Evolutionary conservation across 2,329 filamentous ascomycete species (phyloP).

Genomic region (Knufia fluminis): DNA sequence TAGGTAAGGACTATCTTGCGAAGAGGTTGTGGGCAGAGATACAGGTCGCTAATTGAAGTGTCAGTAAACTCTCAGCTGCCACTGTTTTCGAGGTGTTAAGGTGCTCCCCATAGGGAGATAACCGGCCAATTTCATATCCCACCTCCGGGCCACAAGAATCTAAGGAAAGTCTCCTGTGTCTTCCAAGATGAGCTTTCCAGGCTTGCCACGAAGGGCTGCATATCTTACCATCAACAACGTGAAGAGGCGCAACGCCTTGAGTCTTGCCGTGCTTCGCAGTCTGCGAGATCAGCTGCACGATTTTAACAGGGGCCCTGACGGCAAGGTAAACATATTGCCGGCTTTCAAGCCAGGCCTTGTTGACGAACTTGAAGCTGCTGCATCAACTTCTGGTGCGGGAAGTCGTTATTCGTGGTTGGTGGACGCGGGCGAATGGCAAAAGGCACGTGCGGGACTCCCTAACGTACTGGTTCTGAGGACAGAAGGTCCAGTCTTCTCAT

Average conservation of each 20-base stretch:
- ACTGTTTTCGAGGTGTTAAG: too few species aligned
- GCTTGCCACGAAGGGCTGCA: constrained; percentile 16
- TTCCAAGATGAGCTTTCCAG: constrained; percentile 16
- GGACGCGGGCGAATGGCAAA: constrained; percentile 16
- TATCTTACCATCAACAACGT: constrained; percentile 20
- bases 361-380: constrained; percentile 16
- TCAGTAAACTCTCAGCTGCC: too few species aligned
- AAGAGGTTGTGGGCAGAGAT: too few species aligned
- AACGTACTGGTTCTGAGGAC: constrained; percentile 21
- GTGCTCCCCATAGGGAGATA: too few species aligned
- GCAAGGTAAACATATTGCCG: constrained; percentile 17
- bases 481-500: constrained; percentile 21
- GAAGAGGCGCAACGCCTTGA: constrained; percentile 18
- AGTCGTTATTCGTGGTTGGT: constrained; percentile 18
- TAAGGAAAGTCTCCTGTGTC: too few species aligned
- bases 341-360: constrained; percentile 19
- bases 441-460: constrained; percentile 18
- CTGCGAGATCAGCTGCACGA: constrained; percentile 18
- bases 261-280: constrained; percentile 19
- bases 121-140: too few species aligned
- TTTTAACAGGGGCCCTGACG: constrained; percentile 21
- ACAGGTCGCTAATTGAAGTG: too few species aligned
- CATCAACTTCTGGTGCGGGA: constrained; percentile 7
- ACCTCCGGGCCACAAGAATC: too few species aligned
- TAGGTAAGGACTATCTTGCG: too few species aligned